phyloP scores from a whole-genome alignment of 768 basidiomycete species.

The Collybiopsis luxurians region DNA sequence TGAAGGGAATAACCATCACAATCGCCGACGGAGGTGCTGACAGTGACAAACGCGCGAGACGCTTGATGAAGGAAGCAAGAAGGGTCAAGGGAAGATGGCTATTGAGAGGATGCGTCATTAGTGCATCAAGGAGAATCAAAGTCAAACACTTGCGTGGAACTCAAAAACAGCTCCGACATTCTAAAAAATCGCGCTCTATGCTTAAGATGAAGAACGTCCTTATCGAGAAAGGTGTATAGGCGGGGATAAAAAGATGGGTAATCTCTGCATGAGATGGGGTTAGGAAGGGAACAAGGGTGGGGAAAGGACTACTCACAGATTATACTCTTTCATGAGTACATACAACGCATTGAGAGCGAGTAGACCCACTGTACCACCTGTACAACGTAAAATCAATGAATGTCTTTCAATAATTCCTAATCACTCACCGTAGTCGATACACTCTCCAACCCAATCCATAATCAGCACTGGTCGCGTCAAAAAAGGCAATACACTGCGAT shows the following conservation, averaged over 20 bases:
- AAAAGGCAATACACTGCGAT: constrained; percentile 80
- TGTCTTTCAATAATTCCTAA: neutral
- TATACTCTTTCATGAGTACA: constrained; percentile 87
- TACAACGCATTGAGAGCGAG: constrained; percentile 91
- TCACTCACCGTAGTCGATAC: constrained; percentile 73
- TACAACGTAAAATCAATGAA: neutral
- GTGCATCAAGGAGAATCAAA: neutral
- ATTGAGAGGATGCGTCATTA: neutral
- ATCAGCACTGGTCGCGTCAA: constrained; percentile 72
- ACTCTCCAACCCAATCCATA: constrained; percentile 91
- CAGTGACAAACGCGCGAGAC: constrained; percentile 81
- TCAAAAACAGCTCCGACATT: constrained; percentile 84
- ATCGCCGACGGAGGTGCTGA: constrained; percentile 87
- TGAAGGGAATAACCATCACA: constrained; percentile 88
- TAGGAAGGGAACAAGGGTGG: constrained; percentile 8
- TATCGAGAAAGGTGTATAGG: constrained; percentile 86
- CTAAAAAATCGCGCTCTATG: constrained; percentile 95
- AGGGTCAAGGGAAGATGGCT: constrained; percentile 85
- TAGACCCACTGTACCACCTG: constrained; percentile 83
- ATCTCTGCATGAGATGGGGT: constrained; percentile 52
- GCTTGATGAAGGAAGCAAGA: constrained; percentile 94
- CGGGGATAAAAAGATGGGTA: constrained; percentile 95
- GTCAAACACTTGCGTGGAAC: constrained; percentile 70
- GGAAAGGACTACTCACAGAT: constrained; percentile 61
- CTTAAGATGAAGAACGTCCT: constrained; percentile 86